Evolutionary conservation across 352 stramenopile genomes (phyloP), one percentile per base, ranked within the genome.

Genomic region (Phytophthora chlamydospora): DNA sequence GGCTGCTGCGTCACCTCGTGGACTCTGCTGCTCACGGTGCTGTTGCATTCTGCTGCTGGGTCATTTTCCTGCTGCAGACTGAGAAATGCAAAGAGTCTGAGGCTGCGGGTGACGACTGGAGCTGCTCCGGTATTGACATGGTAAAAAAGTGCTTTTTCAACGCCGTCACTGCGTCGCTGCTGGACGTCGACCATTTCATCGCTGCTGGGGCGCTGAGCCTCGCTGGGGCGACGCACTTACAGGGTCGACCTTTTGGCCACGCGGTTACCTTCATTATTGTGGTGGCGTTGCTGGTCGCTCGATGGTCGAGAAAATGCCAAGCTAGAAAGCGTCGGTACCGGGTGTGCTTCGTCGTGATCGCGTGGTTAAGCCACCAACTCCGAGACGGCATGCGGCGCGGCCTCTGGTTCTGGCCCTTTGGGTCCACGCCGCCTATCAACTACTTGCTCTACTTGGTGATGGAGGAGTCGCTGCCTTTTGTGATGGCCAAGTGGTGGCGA

Each of bases 111-210:
- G 21, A 24, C 21, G 51, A 55, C 16, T 54, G 56, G 14, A 34
- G 27, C 21, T 53, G 50, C 36, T 62, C 58, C 14, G 40, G 6
- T 16, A 19, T 56, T 2, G 38, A 33, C 12, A 71, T 85, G 14
- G 40, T 85, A 6, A 64, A 72, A 61, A 80, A 71, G n/a, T 85
- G 73, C 35, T 24, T 81, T 29, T 41, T 78, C 2, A 80, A 76
- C 1, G 69, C 55, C 0, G 31, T 84, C 16, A 74, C 67, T 8
- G 79, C 79, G 5, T 67, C 72, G 6, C 56, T 88, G 19, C 66
- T 93, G 3, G 83, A 90, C 41, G 50, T 90, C 24, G 80, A 93
- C 69, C 79, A 93, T 66, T 91, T 93, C 55, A 84, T 91, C 58
- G 77, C 75, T 12, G 80, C 83, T 6, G 64, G 75, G n/a, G 62